A percentile compares a stretch with the other conserved stretches of the same genome.
Conservation (phyloP, 75 land plant species). For the Adiantum capillusveneris region DNA sequence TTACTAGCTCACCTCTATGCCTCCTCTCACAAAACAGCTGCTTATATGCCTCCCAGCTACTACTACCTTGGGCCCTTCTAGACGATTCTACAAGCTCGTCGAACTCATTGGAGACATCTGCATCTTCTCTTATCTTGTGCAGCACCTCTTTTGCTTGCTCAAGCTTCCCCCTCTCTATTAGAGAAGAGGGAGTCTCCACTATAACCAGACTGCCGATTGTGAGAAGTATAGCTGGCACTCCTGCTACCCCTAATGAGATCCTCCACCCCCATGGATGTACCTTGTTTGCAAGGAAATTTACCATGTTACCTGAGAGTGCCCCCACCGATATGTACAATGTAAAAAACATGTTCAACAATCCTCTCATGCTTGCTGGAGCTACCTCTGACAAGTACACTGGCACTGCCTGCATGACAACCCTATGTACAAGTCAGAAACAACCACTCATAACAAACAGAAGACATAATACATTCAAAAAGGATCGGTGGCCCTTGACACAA, state of each 20-base stretch:
- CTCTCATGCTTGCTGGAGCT: no score
- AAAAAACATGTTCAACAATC: no score
- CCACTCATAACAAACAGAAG: no score
- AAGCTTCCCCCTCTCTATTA: slow-evolving; percentile 31
- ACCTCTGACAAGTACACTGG: no score
- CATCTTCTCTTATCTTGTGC: slow-evolving; percentile 33
- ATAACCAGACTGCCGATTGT: slow-evolving; percentile 11
- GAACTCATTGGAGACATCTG: slow-evolving; percentile 26
- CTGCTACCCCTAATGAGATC: slow-evolving; percentile 34
- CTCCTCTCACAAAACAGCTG: no score
- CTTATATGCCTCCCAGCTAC: slow-evolving; percentile 35
- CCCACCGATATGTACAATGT: slow-evolving; percentile 15
- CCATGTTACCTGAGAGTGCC: slow-evolving; percentile 62
- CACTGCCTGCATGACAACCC: slow-evolving; percentile 15
- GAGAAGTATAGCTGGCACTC: slow-evolving; percentile 22
- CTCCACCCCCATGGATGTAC: slow-evolving; percentile 35
- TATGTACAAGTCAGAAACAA: no score
- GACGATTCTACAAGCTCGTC: slow-evolving; percentile 29
- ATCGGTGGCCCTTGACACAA: no score
- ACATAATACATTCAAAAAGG: no score
- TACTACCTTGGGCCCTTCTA: background rate
- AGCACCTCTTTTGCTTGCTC: slow-evolving; percentile 32
- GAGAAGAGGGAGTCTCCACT: slow-evolving; percentile 39
- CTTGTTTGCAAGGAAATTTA: slow-evolving; percentile 57
- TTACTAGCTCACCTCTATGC: no score